phyloP scores from a whole-genome alignment of 371 early-diverging fungal genomes.

The Rhizopus arrhizus region DNA sequence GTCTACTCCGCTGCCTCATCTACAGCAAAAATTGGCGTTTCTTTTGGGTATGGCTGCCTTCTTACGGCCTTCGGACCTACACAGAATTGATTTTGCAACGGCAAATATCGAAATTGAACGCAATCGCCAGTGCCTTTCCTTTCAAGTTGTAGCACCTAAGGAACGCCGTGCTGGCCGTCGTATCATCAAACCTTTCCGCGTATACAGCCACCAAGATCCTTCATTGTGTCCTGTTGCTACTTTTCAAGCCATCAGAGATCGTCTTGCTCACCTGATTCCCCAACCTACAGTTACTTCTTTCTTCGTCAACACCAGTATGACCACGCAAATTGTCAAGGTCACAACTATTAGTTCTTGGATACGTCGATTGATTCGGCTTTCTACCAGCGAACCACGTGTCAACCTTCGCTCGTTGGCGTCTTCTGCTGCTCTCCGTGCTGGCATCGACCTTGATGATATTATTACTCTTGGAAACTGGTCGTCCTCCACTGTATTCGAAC shows the following conservation, averaged over 20 bases:
- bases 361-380: not conserved
- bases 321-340: no score
- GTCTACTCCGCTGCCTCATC: not conserved
- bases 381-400: not conserved
- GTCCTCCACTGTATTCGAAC: not conserved
- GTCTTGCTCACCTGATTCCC: not conserved
- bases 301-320: slow-evolving; percentile 2
- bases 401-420: slow-evolving; percentile 14
- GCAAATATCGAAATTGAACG: not conserved
- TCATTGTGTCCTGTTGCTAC: not conserved
- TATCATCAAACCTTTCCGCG: slow-evolving; percentile 9
- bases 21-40: slow-evolving; percentile 12
- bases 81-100: not conserved
- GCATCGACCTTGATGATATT: slow-evolving; percentile 11
- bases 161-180: not conserved
- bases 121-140: not conserved
- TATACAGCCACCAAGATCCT: not conserved
- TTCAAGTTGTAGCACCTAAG: not conserved
- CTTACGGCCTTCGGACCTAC: slow-evolving; percentile 1
- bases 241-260: slow-evolving; percentile 4
- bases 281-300: not conserved
- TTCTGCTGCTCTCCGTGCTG: not conserved
- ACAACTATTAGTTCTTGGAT: slow-evolving; percentile 11
- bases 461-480: slow-evolving; percentile 15
- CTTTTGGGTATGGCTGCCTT: slow-evolving; percentile 11